phyloP scores from a whole-genome alignment of 129 eudicot genomes.

The Rutidosis leptorrhynchoides region DNA sequence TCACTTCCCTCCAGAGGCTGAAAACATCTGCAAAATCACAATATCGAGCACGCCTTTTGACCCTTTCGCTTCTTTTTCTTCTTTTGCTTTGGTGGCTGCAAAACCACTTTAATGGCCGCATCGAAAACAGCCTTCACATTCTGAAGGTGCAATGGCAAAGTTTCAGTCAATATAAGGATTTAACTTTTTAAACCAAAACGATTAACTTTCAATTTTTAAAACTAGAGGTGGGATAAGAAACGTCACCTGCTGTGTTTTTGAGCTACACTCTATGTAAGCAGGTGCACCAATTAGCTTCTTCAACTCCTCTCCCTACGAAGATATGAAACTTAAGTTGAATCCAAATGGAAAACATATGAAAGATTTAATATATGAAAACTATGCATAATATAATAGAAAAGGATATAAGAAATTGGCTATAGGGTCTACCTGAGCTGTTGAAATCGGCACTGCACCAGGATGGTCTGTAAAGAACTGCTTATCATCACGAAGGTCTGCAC shows the following conservation, averaged over 20 bases:
- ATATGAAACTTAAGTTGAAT: not conserved
- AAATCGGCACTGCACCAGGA: slow-evolving; percentile 91
- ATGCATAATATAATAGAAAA: not conserved
- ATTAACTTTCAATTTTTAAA: not conserved
- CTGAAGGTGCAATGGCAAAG: slow-evolving; percentile 38
- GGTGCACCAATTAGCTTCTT: slow-evolving; percentile 83
- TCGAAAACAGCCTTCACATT: slow-evolving; percentile 94
- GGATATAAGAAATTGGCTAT: slow-evolving; percentile 1
- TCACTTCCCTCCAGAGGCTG: slow-evolving; percentile 1
- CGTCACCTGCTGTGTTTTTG: slow-evolving; percentile 90
- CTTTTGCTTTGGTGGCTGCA: slow-evolving; percentile 95
- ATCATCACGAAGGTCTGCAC: slow-evolving; percentile 79
- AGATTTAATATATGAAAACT: not conserved
- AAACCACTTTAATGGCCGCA: slow-evolving; percentile 90
- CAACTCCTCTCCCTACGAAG: slow-evolving; percentile 76
- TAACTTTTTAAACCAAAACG: not conserved
- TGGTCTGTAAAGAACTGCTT: slow-evolving; percentile 83
- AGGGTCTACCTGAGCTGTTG: slow-evolving; percentile 63
- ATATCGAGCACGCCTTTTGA: slow-evolving; percentile 67
- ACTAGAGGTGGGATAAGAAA: not conserved
- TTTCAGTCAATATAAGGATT: slow-evolving; percentile 1
- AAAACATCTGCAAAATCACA: slow-evolving; percentile 30
- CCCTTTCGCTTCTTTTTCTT: slow-evolving; percentile 94
- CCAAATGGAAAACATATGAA: not conserved
- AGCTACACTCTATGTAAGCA: slow-evolving; percentile 87